Conservation (phyloP, 805 yeast genomes). For the Wickerhamiella dianesei region DNA sequence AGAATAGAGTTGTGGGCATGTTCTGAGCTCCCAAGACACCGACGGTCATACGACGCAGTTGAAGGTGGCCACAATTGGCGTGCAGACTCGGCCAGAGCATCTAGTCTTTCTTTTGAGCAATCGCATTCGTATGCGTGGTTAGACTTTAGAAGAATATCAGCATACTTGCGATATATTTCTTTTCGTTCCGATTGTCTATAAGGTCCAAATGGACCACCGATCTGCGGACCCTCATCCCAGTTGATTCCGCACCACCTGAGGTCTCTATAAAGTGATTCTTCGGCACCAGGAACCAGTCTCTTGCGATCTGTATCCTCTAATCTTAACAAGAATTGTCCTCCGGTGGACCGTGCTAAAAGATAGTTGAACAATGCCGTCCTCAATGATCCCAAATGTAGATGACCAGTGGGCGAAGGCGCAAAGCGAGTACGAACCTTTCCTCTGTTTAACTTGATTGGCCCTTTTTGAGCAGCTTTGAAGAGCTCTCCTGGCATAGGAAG, state of each 20-base stretch:
- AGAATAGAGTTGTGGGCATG: conserved; percentile 34
- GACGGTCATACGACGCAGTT: conserved; percentile 79
- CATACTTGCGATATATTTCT: conserved; percentile 49
- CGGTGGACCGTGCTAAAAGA: conserved; percentile 61
- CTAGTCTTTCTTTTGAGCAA: conserved; percentile 70
- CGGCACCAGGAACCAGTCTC: conserved; percentile 71
- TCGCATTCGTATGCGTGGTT: conserved; percentile 80
- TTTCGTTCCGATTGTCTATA: conserved; percentile 65
- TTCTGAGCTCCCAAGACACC: conserved; percentile 43
- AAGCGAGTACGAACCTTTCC: conserved; percentile 72
- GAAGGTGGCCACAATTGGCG: conserved; percentile 71
- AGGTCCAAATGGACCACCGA: background rate
- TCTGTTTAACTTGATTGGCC: no score
- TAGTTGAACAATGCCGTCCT: conserved; percentile 89
- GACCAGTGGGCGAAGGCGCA: conserved; percentile 98
- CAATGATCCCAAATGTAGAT: conserved; percentile 82
- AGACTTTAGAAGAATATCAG: conserved; percentile 38
- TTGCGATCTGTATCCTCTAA: conserved; percentile 88
- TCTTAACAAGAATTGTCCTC: conserved; percentile 68
- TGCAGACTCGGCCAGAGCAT: conserved; percentile 57
- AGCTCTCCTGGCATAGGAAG: background rate
- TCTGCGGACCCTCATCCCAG: conserved; percentile 71
- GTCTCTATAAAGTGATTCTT: conserved; percentile 59
- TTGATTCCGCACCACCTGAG: conserved; percentile 62
- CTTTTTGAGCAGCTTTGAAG: background rate